phyloP scores from a whole-genome alignment of 139 green algal species.

The Chloropicon primus region DNA sequence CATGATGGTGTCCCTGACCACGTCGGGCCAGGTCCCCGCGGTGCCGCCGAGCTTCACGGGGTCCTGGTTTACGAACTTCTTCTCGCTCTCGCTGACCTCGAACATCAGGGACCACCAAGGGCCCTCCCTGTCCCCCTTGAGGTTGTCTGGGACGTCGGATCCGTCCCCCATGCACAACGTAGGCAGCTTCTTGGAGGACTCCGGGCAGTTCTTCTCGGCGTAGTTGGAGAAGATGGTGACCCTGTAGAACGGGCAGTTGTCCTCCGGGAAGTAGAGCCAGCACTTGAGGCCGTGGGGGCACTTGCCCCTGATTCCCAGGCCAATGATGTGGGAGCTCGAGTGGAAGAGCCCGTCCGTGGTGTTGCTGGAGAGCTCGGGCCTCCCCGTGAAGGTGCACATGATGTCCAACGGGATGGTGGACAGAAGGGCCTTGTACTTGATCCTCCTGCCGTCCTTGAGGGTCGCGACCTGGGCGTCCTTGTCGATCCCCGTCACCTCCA shows the following conservation, averaged over 20 bases:
- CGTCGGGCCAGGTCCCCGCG: slow-evolving; percentile 34
- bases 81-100: slow-evolving; percentile 57
- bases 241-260: slow-evolving; percentile 82
- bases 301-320: slow-evolving; percentile 29
- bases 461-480: slow-evolving; percentile 35
- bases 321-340: neutral
- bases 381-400: slow-evolving; percentile 47
- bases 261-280: slow-evolving; percentile 88
- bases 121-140: slow-evolving; percentile 15
- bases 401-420: slow-evolving; percentile 70
- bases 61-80: slow-evolving; percentile 58
- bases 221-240: slow-evolving; percentile 85
- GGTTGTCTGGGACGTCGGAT: neutral
- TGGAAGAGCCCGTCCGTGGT: neutral
- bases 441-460: slow-evolving; percentile 11
- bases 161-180: slow-evolving; percentile 46
- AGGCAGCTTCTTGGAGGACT: slow-evolving; percentile 32
- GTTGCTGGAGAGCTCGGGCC: slow-evolving; percentile 42
- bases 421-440: slow-evolving; percentile 51
- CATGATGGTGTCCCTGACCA: slow-evolving; percentile 58
- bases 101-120: slow-evolving; percentile 93
- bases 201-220: slow-evolving; percentile 61
- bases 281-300: slow-evolving; percentile 74
- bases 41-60: slow-evolving; percentile 27
- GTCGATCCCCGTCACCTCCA: slow-evolving; percentile 47